Base-by-base conservation (phyloP, 208 protist species). In the Naegleria lovaniensis region DNA sequence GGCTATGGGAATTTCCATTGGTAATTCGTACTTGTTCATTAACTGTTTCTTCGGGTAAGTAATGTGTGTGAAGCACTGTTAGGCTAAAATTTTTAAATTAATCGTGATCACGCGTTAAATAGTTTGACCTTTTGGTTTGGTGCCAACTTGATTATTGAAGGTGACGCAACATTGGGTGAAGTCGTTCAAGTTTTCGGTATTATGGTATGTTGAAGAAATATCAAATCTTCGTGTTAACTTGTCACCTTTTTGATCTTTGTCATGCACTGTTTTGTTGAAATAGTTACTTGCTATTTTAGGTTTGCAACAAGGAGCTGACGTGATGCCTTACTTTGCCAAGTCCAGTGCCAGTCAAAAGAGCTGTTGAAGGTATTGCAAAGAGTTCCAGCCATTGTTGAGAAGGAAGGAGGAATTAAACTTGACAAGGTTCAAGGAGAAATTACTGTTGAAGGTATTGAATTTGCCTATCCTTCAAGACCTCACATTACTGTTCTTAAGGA, bases 341-440 rank as follows among this genome's bases (percentile, higher is more conserved):
- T 33, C 79, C 19, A 43, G 5, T 25, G 38, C n/a, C 11, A 43
- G 15, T 85, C n/a, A 43, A 39, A 0, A 33, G 41, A 11, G 5
- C 41, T 38, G 0, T 87, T 87, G 22, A 29, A 55, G 5, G 38
- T 87, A 0, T 0, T 87, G 2, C 7, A 16, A 11, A 87, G 84
- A 87, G 22, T 36, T 16, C 84, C 84, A 55, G 38, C 9, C 0
- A 85, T 85, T 39, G 22, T 29, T 67, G 55, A 67, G 22, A 11
- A 11, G 7, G 4, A 36, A 15, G 33, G 33, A 16, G 88, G 76
- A n/a, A 40, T 19, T 36, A 43, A 43, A 5, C 4, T 11, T 16
- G 29, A 51, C 22, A n/a, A 90, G 7, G 40, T 76, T n/a, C 5
- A 19, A 40, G 88, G 90, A 25, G 11, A 97, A 91, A 94, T 95